Evolutionary conservation across 768 basidiomycete species (phyloP), one percentile per base, ranked within the genome.

Genomic region (Leccinum truebloodii): DNA sequence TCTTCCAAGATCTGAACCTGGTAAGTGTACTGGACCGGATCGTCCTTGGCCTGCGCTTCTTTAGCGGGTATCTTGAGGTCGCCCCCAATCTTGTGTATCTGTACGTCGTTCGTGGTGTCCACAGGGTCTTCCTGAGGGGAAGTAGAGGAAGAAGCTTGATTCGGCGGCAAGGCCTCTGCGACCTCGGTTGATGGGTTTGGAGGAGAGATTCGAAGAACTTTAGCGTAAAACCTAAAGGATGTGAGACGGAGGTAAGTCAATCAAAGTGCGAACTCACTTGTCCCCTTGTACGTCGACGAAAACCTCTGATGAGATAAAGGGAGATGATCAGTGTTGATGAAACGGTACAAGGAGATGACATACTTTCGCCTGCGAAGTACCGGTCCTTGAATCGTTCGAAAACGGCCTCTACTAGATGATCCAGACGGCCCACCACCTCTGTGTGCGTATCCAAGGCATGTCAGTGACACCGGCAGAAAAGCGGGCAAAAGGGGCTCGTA

Each of bases 361-460:
- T 69, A 95, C 94, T 89, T 77, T 99, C 97, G 66, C 86, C 88
- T 48, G 83, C 78, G 75, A 94, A 98, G 76, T 94, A 99, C 32
- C 97, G 85, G 77, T 98, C 92, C 69, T 95, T 94, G 83, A 94
- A 98, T 56, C 97, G 89, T 64, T 98, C 95, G 69, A 87, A 97
- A 41, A 98, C 92, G 54, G 90, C 88, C 73, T 99, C 97, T 18
- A 96, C 94, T 20, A 99, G 81, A 69, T 92, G 91, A 77, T 99
- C 96, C 57, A 98, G 80, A 60, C 97, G 89, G 52, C 97, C 96
- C 76, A 98, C 90, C 66, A 98, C 92, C 88, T 97, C 95, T 97
- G 75, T 39, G 64, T 62, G 64, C 46, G 68, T 48, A 60, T 52
- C 59, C 61, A 14, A 59, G 34, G 52, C 9, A 61, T 20, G 65